phyloP scores from a whole-genome alignment of 257 asterid species.

The Jasminum sambac region DNA sequence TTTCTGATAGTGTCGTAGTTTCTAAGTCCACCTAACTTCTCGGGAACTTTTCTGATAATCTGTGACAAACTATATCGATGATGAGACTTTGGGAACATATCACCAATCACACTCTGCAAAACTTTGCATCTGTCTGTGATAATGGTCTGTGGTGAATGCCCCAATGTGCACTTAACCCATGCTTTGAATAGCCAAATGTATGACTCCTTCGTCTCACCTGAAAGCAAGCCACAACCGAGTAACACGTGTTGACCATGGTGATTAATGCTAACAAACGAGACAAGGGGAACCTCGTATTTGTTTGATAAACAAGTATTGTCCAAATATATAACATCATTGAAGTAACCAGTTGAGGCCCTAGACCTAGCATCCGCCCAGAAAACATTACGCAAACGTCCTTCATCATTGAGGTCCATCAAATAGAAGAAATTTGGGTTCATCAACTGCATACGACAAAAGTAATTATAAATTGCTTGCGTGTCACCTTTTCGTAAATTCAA shows the following conservation, averaged over 20 bases:
- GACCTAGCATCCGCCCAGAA: constrained; percentile 75
- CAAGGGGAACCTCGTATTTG: constrained; percentile 75
- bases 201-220: constrained; percentile 54
- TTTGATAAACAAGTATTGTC: constrained; percentile 66
- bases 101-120: constrained; percentile 58
- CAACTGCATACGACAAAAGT: constrained; percentile 71
- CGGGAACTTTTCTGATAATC: constrained; percentile 72
- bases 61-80: constrained; percentile 64
- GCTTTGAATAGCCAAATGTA: constrained; percentile 68
- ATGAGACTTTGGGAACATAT: constrained; percentile 62
- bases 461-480: constrained; percentile 62
- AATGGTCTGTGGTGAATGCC: constrained; percentile 60
- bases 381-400: constrained; percentile 62
- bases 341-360: constrained; percentile 55
- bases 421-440: constrained; percentile 66
- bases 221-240: constrained; percentile 85
- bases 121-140: constrained; percentile 70
- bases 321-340: constrained; percentile 63
- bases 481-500: constrained; percentile 64
- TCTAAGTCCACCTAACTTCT: constrained; percentile 74
- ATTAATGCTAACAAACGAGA: constrained; percentile 69
- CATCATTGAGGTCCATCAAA: constrained; percentile 55
- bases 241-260: constrained; percentile 74
- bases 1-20: constrained; percentile 47
- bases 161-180: constrained; percentile 54